A percentile compares a stretch with the other conserved stretches of the same genome.
Evolutionary conservation across 2,329 filamentous ascomycete species (phyloP).

Genomic region (Fonsecaea pedrosoi): DNA sequence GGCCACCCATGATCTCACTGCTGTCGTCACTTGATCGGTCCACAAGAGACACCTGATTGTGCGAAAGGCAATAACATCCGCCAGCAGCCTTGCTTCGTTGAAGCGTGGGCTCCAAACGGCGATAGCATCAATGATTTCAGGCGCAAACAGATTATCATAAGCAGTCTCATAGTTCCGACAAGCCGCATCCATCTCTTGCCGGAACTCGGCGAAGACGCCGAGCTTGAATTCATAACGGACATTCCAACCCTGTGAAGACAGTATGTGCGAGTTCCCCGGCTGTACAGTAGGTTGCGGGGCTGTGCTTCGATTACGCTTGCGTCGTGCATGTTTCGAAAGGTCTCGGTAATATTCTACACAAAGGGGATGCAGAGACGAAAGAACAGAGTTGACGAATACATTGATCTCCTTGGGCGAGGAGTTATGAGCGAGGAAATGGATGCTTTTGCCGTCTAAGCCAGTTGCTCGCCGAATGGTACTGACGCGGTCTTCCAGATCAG

Average conservation of each 20-base stretch:
- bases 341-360: conserved; percentile 92
- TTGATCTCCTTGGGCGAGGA: conserved; percentile 74
- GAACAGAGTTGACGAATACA: conserved; percentile 74
- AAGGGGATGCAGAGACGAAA: conserved; percentile 74
- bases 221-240: conserved; percentile 95
- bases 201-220: conserved; percentile 87
- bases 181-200: conserved; percentile 89
- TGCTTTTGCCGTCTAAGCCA: conserved; percentile 79
- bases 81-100: conserved; percentile 88
- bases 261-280: conserved; percentile 82
- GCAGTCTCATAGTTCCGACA: conserved; percentile 85
- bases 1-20: conserved; percentile 78
- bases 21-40: conserved; percentile 77
- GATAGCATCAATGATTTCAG: conserved; percentile 85
- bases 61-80: conserved; percentile 80
- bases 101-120: conserved; percentile 89
- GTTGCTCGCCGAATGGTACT: conserved; percentile 79
- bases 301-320: conserved; percentile 81
- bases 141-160: conserved; percentile 80
- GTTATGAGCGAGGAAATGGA: conserved; percentile 82
- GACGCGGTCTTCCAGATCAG: conserved; percentile 75
- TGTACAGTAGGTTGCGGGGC: conserved; percentile 82
- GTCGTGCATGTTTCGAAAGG: conserved; percentile 85
- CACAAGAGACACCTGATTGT: conserved; percentile 83
- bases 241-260: conserved; percentile 89